Conservation (phyloP, 2,329 filamentous ascomycete genomes). For the Exophiala sideris region DNA sequence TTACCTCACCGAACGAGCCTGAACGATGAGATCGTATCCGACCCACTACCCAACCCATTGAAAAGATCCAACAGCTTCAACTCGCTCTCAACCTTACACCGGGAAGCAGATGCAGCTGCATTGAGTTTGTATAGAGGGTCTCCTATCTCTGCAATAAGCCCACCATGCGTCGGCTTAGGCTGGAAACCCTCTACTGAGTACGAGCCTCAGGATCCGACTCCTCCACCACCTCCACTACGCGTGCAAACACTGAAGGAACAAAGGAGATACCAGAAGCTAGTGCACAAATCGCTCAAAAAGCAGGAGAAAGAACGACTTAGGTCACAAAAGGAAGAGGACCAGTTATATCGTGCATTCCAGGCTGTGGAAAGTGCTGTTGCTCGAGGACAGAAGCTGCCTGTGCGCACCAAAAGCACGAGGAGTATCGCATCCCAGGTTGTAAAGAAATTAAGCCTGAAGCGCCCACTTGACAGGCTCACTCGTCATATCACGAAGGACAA, state of each 20-base stretch:
- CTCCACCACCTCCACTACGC: conserved; percentile 10
- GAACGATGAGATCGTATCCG: conserved; percentile 11
- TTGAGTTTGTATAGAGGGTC: conserved; percentile 21
- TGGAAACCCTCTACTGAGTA: conserved; percentile 5
- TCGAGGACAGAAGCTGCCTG: conserved; percentile 11
- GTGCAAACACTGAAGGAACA: conserved; percentile 20
- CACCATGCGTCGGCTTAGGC: conserved; percentile 1
- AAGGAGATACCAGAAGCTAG: conserved; percentile 19
- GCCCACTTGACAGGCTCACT: conserved; percentile 12
- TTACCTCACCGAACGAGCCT: conserved; percentile 14
- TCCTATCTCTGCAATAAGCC: conserved; percentile 21
- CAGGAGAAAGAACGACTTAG: conserved; percentile 13
- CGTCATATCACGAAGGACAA: conserved; percentile 9
- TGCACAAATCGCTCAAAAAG: conserved; percentile 20
- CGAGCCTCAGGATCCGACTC: conserved; percentile 17
- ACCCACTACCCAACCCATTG: conserved; percentile 11
- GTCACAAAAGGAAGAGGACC: conserved; percentile 18
- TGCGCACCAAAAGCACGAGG: conserved; percentile 15
- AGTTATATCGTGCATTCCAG: conserved; percentile 9
- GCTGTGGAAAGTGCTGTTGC: conserved; percentile 9
- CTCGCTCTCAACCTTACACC: conserved; percentile 22
- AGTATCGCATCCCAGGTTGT: conserved; percentile 23
- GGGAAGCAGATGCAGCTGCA: conserved; percentile 19
- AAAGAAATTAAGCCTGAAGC: conserved; percentile 18
- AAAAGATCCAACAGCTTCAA: conserved; percentile 21